A percentile compares a stretch with the other conserved stretches of the same genome.
These are phyloP conservation scores for Colletotrichum trifolii DNA, from an alignment of 2,329 filamentous ascomycete genomes.

Conservation along the genomic window DNA sequence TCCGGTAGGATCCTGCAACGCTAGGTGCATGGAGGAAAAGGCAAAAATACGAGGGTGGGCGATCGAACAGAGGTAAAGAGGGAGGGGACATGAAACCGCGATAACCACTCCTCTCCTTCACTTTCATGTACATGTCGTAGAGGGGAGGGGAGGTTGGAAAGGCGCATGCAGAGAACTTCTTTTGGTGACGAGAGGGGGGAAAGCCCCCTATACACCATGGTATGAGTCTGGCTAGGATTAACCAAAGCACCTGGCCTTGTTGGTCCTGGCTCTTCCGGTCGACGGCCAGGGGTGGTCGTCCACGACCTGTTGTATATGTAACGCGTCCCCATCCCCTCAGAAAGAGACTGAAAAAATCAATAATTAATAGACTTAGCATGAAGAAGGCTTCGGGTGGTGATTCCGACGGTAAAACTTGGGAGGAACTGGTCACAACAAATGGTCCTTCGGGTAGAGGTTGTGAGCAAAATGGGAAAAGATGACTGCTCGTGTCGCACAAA, in stretches of 20 bases:
- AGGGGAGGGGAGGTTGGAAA: constrained; percentile 7
- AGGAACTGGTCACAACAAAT: not conserved
- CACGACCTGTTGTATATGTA: constrained; percentile 14
- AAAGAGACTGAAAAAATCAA: constrained; percentile 9
- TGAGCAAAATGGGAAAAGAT: constrained; percentile 7
- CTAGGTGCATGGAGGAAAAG: not conserved
- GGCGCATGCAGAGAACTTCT: constrained; percentile 24
- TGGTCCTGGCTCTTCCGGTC: constrained; percentile 14
- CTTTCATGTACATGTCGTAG: not conserved
- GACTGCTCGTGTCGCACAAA: constrained; percentile 23
- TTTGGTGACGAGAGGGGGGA: constrained; percentile 1
- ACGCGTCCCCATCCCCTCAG: constrained; percentile 3
- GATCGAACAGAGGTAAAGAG: no score
- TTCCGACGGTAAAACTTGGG: not conserved
- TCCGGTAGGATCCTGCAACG: constrained; percentile 3
- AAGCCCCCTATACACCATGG: not conserved
- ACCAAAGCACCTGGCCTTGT: constrained; percentile 17
- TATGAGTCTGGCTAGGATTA: constrained; percentile 22
- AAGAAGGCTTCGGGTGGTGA: not conserved
- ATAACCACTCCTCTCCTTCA: no score
- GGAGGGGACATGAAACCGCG: no score
- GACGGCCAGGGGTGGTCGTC: constrained; percentile 1
- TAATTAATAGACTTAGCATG: not conserved
- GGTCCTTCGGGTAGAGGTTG: constrained; percentile 2
- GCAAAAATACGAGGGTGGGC: not conserved